Conservation (phyloP, 1,284 basidiomycete species). For the Gymnopus androsaceus region DNA sequence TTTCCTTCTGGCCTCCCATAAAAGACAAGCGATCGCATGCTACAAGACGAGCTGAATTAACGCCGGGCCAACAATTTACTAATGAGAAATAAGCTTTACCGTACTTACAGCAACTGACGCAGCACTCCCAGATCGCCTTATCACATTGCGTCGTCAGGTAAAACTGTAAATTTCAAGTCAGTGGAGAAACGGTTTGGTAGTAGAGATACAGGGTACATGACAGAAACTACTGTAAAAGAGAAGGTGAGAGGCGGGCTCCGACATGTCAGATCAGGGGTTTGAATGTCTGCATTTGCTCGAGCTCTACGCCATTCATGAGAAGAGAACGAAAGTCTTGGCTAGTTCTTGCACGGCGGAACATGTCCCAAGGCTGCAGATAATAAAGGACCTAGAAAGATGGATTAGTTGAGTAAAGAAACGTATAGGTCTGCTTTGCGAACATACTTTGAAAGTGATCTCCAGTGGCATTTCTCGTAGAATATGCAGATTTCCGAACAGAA, state of each 20-base stretch:
- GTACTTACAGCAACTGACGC: constrained; percentile 4
- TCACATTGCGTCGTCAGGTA: not conserved
- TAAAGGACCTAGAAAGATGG: not conserved
- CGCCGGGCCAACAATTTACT: not conserved
- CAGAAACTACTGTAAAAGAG: not conserved
- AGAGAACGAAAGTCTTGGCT: not conserved
- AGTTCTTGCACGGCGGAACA: not conserved
- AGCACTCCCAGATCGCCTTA: constrained; percentile 4
- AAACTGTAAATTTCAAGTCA: not conserved
- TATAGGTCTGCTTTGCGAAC: not conserved
- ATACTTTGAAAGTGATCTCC: not conserved
- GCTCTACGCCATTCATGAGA: constrained; percentile 5
- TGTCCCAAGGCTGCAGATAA: constrained; percentile 4
- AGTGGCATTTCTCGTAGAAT: not conserved
- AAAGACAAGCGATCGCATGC: not conserved
- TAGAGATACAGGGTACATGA: not conserved
- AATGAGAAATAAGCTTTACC: not conserved
- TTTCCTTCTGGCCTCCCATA: not conserved
- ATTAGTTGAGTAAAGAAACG: not conserved
- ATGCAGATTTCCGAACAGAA: not conserved
- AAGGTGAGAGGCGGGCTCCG: not conserved
- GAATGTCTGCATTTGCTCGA: constrained; percentile 3
- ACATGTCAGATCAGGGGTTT: not conserved
- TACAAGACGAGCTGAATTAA: not conserved
- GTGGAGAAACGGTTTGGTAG: too few relatives aligned